Conservation (phyloP, 495 filamentous ascomycete genomes). For the Bacidia rubella region DNA sequence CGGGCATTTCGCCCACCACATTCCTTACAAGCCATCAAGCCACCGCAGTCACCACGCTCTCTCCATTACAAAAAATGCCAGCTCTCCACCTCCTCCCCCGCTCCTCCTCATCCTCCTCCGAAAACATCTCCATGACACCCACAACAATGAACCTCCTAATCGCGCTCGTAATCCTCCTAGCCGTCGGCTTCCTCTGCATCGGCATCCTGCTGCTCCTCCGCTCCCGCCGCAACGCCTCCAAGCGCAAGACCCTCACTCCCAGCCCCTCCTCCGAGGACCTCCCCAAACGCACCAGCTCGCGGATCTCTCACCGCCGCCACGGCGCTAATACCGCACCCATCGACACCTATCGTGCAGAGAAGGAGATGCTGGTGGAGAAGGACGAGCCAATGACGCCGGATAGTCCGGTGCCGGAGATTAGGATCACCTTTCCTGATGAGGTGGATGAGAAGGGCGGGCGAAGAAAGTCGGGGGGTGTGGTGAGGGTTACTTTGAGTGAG, state of each 20-base stretch:
- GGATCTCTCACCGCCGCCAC: conserved; percentile 44
- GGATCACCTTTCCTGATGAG: conserved; percentile 97
- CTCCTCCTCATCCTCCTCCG: conserved; percentile 11
- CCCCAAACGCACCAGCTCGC: conserved; percentile 37
- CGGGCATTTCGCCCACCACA: not conserved
- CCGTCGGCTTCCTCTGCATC: conserved; percentile 40
- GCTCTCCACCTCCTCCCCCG: not conserved
- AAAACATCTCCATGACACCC: conserved; percentile 33
- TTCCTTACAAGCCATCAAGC: not conserved
- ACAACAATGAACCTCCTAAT: conserved; percentile 64
- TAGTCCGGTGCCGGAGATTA: conserved; percentile 89
- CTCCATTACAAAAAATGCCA: not conserved
- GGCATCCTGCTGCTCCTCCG: conserved; percentile 52
- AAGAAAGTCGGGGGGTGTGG: conserved; percentile 69
- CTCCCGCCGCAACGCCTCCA: conserved; percentile 40
- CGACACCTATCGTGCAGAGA: conserved; percentile 60
- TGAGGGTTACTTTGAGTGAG: conserved; percentile 88
- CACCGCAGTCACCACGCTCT: not conserved
- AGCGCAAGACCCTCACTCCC: conserved; percentile 39
- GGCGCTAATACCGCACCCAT: conserved; percentile 54
- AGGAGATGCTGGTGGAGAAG: conserved; percentile 54
- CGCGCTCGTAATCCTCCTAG: conserved; percentile 60
- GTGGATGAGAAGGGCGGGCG: conserved; percentile 67
- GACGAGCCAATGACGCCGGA: conserved; percentile 61
- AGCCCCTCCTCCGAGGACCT: conserved; percentile 30